Percentiles rank a stretch among this genome's conserved stretches.
phyloP scores from a whole-genome alignment of 2,329 filamentous ascomycete genomes.

The Aspergillus caelatus region DNA sequence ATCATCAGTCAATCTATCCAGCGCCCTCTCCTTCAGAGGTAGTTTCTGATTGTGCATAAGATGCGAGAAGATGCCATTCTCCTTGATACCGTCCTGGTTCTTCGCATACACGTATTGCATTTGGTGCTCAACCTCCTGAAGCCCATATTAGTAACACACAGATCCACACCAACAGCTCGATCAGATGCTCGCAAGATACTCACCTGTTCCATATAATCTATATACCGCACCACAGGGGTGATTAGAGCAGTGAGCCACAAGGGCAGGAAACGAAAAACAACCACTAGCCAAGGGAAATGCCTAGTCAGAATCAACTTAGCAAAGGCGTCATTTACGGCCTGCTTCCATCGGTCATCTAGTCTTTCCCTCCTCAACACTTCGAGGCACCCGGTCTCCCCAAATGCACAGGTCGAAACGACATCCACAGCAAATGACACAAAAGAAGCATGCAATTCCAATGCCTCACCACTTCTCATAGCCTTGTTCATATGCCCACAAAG shows the following conservation, averaged over 20 bases:
- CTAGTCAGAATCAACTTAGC: slow-evolving; percentile 4
- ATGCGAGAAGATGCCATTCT: slow-evolving; percentile 12
- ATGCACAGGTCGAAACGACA: slow-evolving; percentile 16
- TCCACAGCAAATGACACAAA: slow-evolving; percentile 17
- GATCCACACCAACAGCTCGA: neutral
- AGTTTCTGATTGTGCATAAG: slow-evolving; percentile 13
- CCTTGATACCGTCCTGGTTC: neutral
- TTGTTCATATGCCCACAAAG: slow-evolving; percentile 14
- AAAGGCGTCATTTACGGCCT: slow-evolving; percentile 13
- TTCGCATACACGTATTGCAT: neutral
- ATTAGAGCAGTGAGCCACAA: neutral
- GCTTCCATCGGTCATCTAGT: slow-evolving; percentile 16
- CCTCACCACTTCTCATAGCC: neutral
- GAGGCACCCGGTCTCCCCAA: slow-evolving; percentile 12
- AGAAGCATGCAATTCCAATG: slow-evolving; percentile 16
- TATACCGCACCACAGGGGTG: neutral
- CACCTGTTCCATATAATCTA: neutral
- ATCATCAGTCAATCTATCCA: slow-evolving; percentile 14
- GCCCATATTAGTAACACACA: neutral
- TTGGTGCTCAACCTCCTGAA: slow-evolving; percentile 2
- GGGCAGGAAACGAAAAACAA: neutral
- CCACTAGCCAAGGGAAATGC: slow-evolving; percentile 8
- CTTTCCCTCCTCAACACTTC: slow-evolving; percentile 5
- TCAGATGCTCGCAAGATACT: fast-evolving
- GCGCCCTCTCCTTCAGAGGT: slow-evolving; percentile 12